Percentiles rank a stretch among this genome's conserved stretches.
These are phyloP conservation scores for Leishmania martiniquensis DNA, from an alignment of 208 protist species.

Conservation along the genomic window DNA sequence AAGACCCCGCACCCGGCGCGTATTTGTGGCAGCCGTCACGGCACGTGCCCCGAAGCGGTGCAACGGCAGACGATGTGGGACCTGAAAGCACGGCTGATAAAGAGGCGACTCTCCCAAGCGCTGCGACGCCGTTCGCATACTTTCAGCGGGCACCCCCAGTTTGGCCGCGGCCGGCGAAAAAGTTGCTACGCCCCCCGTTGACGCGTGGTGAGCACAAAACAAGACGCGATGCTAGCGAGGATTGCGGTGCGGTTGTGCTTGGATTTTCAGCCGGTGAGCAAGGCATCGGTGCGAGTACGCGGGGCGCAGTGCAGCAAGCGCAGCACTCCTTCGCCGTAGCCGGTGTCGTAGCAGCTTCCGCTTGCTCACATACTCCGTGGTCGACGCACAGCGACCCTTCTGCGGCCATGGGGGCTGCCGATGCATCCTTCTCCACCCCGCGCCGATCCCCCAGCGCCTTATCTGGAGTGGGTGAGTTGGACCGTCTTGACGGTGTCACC, in stretches of 20 bases:
- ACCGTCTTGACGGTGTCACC: background rate
- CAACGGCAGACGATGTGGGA: background rate
- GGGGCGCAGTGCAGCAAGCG: background rate
- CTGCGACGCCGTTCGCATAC: slow-evolving; percentile 14
- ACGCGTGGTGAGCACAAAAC: background rate
- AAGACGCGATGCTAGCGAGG: background rate
- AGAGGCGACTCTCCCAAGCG: background rate
- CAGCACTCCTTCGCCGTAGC: background rate
- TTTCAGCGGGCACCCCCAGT: slow-evolving; percentile 28
- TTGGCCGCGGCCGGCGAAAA: background rate
- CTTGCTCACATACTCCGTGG: background rate
- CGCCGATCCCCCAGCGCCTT: background rate
- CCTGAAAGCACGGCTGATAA: background rate
- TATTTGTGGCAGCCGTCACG: background rate
- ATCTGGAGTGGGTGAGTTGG: background rate
- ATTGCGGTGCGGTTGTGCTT: background rate
- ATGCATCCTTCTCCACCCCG: slow-evolving; percentile 1
- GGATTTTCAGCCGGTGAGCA: background rate
- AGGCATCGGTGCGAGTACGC: background rate
- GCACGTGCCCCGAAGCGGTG: background rate
- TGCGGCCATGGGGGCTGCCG: background rate
- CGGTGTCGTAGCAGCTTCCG: background rate
- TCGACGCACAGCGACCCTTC: background rate
- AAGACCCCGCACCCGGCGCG: background rate
- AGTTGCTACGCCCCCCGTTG: background rate